Conservation (phyloP, 2,329 filamentous ascomycete species). For the Zasmidium cellare region DNA sequence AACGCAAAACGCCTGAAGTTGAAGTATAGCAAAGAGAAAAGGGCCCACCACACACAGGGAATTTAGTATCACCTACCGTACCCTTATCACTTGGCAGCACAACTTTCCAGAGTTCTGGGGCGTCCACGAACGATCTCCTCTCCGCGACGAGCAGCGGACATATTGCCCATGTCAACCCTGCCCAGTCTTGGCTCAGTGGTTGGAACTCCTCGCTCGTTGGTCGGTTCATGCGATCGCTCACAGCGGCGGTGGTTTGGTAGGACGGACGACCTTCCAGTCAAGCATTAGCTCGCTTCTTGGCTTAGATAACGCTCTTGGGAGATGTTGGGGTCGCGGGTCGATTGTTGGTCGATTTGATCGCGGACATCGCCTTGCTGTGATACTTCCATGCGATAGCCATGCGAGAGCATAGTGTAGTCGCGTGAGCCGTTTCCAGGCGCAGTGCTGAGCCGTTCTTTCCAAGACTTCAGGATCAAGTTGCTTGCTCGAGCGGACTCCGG, state of each 20-base stretch:
- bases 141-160: neutral
- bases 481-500: neutral
- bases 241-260: neutral
- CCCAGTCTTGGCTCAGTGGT: neutral
- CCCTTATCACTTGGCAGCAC: neutral
- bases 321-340: neutral
- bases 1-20: neutral
- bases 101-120: neutral
- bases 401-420: neutral
- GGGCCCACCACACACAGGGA: neutral
- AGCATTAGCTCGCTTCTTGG: neutral
- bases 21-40: neutral
- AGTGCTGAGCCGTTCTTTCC: neutral
- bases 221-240: neutral
- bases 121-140: neutral
- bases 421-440: neutral
- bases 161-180: neutral
- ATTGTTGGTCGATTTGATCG: neutral
- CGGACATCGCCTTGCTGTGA: conserved; percentile 2
- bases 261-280: neutral
- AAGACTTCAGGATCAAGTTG: neutral
- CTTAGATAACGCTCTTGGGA: neutral
- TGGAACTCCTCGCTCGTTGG: neutral
- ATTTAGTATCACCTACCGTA: neutral
- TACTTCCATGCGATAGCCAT: neutral